Base-by-base conservation (phyloP, 306 rosid species). In the Bauhinia variegata region DNA sequence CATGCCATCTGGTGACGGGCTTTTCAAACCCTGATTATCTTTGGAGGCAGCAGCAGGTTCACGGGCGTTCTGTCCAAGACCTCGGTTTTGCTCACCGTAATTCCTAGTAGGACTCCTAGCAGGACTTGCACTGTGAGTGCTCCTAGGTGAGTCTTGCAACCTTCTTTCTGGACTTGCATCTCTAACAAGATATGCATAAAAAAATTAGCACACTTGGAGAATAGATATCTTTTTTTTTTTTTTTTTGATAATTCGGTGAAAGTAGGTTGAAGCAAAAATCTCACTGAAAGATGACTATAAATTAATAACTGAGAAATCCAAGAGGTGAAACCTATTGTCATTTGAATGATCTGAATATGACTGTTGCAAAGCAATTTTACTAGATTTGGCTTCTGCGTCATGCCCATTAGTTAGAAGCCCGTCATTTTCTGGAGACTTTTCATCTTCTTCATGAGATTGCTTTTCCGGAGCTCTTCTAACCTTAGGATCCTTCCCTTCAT, bases 391-490 rank as follows among this genome's bases (percentile, higher is more conserved):
- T 70, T 75, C 80, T 54, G 83, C 72, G 55, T 80, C 81, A 55
- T 75, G 84, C 75, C 96, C 86, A 0, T 83, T 82, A 64, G 72
- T 81, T 67, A 33, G 65, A 80, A 62, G 55, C 34, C 54, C 85
- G 17, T 69, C 83, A 79, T 80, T 79, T 82, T 86, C 87, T 32
- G 89, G 97, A 78, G 96, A 82, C 68, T 86, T 16, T 74, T 90
- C 96, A 67, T 89, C 92, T 75, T 88, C 99, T 82, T 88, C 99
- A 67, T 81, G 86, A 44, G 89, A 85, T 63, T 80, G 80, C 68
- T 77, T 83, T 50, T 75, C 83, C 65, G 54, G 48, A 13, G 58
- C 54, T 38, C 77, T 69, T 83, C 73, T 82, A 41, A 18, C 60
- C 67, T 63, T 79, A 53, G 32, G 69, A 65, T 75, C 83, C 60